phyloP scores from a whole-genome alignment of 331 rosid species.

The Dryas integrifolia region DNA sequence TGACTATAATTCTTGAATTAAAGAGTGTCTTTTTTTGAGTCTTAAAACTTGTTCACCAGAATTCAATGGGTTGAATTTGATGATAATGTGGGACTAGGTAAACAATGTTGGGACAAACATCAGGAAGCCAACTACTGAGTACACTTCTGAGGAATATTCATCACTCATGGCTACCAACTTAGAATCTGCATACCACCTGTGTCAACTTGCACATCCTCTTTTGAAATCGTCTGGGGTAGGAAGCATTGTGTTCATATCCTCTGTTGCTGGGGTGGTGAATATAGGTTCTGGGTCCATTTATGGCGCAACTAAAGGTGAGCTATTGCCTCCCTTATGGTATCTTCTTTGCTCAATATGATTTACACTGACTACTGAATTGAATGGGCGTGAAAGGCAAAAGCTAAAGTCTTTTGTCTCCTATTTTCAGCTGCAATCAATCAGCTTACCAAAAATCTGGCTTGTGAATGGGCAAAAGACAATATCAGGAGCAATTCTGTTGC shows the following conservation, averaged over 20 bases:
- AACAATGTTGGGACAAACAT: slow-evolving; percentile 85
- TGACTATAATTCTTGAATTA: not conserved
- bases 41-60: too few species aligned
- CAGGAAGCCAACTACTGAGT: slow-evolving; percentile 75
- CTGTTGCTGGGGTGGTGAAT: slow-evolving; percentile 37
- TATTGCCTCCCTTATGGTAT: not conserved
- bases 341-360: not conserved
- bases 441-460: slow-evolving; percentile 48
- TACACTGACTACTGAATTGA: not conserved
- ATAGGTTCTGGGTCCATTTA: slow-evolving; percentile 43
- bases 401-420: not conserved
- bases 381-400: slow-evolving; percentile 6
- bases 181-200: slow-evolving; percentile 59
- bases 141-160: slow-evolving; percentile 59
- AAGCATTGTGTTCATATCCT: slow-evolving; percentile 77
- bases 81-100: slow-evolving; percentile 44
- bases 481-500: slow-evolving; percentile 53
- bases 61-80: slow-evolving; percentile 7
- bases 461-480: slow-evolving; percentile 63
- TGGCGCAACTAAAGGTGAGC: slow-evolving; percentile 48
- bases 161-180: slow-evolving; percentile 58
- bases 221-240: slow-evolving; percentile 77
- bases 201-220: slow-evolving; percentile 74
- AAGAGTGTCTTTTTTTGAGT: not conserved
- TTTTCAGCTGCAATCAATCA: slow-evolving; percentile 57